A percentile compares a stretch with the other conserved stretches of the same genome.
These are phyloP conservation scores for Euphrasia arctica DNA, from an alignment of 305 asterid genomes.

Conservation along the genomic window DNA sequence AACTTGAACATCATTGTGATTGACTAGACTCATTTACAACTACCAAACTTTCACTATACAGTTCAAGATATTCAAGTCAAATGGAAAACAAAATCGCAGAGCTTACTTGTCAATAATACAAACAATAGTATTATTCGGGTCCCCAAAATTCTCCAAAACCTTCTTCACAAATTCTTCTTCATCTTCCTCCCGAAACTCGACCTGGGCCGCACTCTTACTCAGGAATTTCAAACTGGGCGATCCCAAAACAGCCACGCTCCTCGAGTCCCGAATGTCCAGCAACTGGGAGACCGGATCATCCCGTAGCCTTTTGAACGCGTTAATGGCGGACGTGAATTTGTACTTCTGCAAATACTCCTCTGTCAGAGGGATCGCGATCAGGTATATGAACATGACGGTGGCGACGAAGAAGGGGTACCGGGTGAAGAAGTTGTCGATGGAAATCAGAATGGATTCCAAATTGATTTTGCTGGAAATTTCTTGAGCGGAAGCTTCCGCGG, in stretches of 20 bases:
- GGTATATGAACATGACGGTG: slow-evolving; percentile 74
- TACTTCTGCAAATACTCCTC: slow-evolving; percentile 69
- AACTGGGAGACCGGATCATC: slow-evolving; percentile 63
- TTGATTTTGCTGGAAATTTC: slow-evolving; percentile 51
- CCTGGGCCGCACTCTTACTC: slow-evolving; percentile 60
- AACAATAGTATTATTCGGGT: slow-evolving; percentile 53
- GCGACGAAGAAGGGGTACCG: slow-evolving; percentile 81
- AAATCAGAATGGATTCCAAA: slow-evolving; percentile 67
- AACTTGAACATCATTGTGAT: too few species aligned
- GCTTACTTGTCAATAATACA: slow-evolving; percentile 87
- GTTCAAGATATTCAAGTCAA: slow-evolving; percentile 7
- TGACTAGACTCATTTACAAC: too few species aligned
- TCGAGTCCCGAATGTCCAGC: slow-evolving; percentile 74
- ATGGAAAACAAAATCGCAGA: slow-evolving; percentile 13
- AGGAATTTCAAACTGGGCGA: slow-evolving; percentile 75
- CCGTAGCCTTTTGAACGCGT: slow-evolving; percentile 80
- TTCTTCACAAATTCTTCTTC: slow-evolving; percentile 69
- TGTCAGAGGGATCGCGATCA: slow-evolving; percentile 61
- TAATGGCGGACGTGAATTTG: slow-evolving; percentile 67
- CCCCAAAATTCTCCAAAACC: slow-evolving; percentile 52
- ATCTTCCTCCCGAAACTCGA: slow-evolving; percentile 63
- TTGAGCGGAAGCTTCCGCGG: slow-evolving; percentile 47
- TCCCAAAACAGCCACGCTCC: slow-evolving; percentile 54
- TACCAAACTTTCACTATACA: too few species aligned
- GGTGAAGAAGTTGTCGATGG: slow-evolving; percentile 70